Conservation (phyloP, 2,329 filamentous ascomycete genomes). For the Huntiella savannae region DNA sequence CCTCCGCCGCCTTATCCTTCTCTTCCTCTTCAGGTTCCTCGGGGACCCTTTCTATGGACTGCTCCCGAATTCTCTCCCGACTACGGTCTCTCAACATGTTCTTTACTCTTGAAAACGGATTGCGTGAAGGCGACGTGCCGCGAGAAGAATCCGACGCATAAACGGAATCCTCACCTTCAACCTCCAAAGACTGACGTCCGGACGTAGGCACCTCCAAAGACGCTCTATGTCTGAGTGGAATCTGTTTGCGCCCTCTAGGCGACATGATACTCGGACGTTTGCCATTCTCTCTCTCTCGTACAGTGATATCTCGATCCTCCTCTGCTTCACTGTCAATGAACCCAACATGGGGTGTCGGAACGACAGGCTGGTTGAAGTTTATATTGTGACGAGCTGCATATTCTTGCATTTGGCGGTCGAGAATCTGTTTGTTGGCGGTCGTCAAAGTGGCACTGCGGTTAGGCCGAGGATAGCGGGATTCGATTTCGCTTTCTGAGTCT, state of each 20-base stretch:
- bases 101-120: constrained; percentile 36
- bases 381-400: constrained; percentile 34
- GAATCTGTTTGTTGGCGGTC: constrained; percentile 29
- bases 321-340: no score
- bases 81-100: constrained; percentile 31
- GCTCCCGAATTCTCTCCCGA: constrained; percentile 5
- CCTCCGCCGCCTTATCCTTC: neutral
- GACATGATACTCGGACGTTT: no score
- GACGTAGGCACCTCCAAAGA: no score
- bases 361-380: constrained; percentile 2
- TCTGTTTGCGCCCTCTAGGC: no score
- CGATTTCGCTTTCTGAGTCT: constrained; percentile 40
- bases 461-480: constrained; percentile 21
- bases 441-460: constrained; percentile 28
- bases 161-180: neutral
- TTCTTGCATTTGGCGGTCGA: constrained; percentile 43
- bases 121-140: constrained; percentile 42
- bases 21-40: constrained; percentile 1
- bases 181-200: no score
- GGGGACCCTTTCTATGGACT: constrained; percentile 6
- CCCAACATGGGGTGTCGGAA: neutral
- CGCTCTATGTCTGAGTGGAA: no score
- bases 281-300: no score
- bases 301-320: no score
- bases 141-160: constrained; percentile 28